phyloP scores from a whole-genome alignment of 768 basidiomycete genomes.

The Russula sp. region DNA sequence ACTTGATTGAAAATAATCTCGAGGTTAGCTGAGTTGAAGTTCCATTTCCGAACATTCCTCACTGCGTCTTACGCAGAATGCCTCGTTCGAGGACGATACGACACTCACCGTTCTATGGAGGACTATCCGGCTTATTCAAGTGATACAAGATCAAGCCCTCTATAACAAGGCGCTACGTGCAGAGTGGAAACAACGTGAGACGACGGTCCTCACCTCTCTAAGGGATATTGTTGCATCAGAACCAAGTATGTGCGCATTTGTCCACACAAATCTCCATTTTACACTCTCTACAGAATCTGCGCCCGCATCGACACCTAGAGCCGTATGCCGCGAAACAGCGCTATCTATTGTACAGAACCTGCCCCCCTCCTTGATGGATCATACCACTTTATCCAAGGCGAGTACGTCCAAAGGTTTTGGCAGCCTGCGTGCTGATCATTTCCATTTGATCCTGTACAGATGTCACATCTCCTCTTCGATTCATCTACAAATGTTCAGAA shows the following conservation, averaged over 20 bases:
- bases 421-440: not conserved
- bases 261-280: not conserved
- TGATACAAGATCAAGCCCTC: conserved; percentile 60
- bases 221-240: conserved; percentile 51
- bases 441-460: conserved; percentile 38
- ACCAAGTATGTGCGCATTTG: conserved; percentile 38
- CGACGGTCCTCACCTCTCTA: conserved; percentile 49
- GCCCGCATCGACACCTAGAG: conserved; percentile 48
- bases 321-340: conserved; percentile 60
- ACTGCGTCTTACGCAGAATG: conserved; percentile 39
- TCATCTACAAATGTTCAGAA: conserved; percentile 60
- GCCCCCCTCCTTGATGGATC: conserved; percentile 54
- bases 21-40: conserved; percentile 51
- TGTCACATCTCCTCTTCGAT: conserved; percentile 74
- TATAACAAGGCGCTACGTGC: conserved; percentile 71
- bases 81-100: conserved; percentile 50
- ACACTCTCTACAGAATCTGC: conserved; percentile 19
- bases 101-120: conserved; percentile 61
- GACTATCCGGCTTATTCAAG: conserved; percentile 59
- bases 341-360: conserved; percentile 64
- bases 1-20: conserved; percentile 79
- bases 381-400: conserved; percentile 61
- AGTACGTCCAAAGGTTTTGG: conserved; percentile 13
- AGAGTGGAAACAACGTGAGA: conserved; percentile 57
- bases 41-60: not conserved